Evolutionary conservation across 2,329 filamentous ascomycete species (phyloP).

Genomic region (Pseudopithomyces chartarum): DNA sequence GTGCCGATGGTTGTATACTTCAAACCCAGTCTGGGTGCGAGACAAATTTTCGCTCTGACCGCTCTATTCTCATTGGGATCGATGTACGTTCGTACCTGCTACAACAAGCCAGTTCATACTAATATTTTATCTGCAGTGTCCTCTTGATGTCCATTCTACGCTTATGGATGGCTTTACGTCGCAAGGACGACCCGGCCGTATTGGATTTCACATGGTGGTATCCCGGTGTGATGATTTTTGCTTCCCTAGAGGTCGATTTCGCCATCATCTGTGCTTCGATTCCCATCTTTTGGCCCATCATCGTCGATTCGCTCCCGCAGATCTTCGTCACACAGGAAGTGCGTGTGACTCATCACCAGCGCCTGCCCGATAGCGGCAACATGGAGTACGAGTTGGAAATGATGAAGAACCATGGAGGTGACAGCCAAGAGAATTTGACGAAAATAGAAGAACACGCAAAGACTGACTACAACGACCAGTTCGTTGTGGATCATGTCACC

Average conservation of each 20-base stretch:
- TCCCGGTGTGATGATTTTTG: conserved; percentile 33
- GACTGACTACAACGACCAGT: conserved; percentile 15
- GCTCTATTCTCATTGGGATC: conserved; percentile 32
- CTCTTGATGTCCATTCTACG: conserved; percentile 36
- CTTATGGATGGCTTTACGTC: conserved; percentile 31
- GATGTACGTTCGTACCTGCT: conserved; percentile 18
- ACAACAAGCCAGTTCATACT: neutral
- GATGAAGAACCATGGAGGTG: conserved; percentile 21
- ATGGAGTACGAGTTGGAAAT: conserved; percentile 26
- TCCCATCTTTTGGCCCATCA: conserved; percentile 44
- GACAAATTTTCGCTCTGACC: conserved; percentile 32
- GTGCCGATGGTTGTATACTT: conserved; percentile 35
- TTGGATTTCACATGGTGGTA: conserved; percentile 42
- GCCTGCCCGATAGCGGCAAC: conserved; percentile 11
- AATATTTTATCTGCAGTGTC: conserved; percentile 19
- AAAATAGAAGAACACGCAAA: neutral
- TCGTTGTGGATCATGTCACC: conserved; percentile 14
- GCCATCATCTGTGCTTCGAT: conserved; percentile 44
- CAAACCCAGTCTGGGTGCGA: conserved; percentile 23
- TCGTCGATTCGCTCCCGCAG: conserved; percentile 30
- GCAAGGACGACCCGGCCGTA: conserved; percentile 14
- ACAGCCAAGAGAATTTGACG: conserved; percentile 28
- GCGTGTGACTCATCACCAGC: conserved; percentile 31
- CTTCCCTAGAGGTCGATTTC: conserved; percentile 40
- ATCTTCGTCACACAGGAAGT: conserved; percentile 45